These are phyloP conservation scores for Alternaria panax DNA, from an alignment of 2,329 filamentous ascomycete genomes.

Conservation along the genomic window DNA sequence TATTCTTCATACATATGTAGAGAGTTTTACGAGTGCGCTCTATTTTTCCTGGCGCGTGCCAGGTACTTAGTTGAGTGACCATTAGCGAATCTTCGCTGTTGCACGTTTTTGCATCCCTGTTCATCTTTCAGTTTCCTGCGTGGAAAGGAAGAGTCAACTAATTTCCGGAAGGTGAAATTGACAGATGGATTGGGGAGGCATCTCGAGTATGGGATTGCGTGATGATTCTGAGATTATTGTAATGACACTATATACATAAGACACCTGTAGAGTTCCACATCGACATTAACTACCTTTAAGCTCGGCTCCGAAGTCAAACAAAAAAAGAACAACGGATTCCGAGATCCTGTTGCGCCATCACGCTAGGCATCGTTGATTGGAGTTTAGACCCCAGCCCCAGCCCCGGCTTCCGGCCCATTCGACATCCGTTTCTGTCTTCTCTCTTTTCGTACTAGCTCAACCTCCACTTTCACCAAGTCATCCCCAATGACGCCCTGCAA, in stretches of 20 bases:
- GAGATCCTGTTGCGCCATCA: neutral
- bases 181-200: too few species aligned
- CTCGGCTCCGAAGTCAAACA: neutral
- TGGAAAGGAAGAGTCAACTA: neutral
- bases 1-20: too few species aligned
- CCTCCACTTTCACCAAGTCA: constrained; percentile 18
- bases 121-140: neutral
- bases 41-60: too few species aligned
- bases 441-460: constrained; percentile 26
- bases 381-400: neutral
- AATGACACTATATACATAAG: too few species aligned
- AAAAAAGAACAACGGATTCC: neutral
- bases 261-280: too few species aligned
- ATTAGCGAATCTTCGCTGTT: too few species aligned
- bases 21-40: too few species aligned
- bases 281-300: neutral
- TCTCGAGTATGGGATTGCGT: neutral
- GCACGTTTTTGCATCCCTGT: too few species aligned
- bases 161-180: too few species aligned
- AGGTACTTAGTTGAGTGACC: too few species aligned
- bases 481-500: constrained; percentile 19
- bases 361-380: neutral
- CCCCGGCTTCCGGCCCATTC: neutral
- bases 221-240: neutral
- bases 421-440: constrained; percentile 14